A percentile compares a stretch with the other conserved stretches of the same genome.
phyloP scores from a whole-genome alignment of 106 monocot species.

The Cymbidium sinense region DNA sequence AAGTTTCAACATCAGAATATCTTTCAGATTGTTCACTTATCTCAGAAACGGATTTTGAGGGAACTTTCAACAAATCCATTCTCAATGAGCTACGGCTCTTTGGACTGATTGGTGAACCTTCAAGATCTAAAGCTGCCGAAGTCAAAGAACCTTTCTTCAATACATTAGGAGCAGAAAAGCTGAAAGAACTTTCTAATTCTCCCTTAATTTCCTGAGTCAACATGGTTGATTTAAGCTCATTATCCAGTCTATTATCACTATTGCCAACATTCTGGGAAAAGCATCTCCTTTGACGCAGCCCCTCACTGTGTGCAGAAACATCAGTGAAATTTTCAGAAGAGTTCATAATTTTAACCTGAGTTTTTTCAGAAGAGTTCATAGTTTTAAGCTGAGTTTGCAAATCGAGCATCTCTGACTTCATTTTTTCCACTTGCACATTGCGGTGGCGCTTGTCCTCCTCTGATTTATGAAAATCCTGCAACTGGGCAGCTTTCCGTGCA shows the following conservation, averaged over 20 bases:
- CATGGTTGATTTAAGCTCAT: slow-evolving; percentile 19
- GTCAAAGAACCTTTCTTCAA: slow-evolving; percentile 20
- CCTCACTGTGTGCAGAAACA: slow-evolving; percentile 35
- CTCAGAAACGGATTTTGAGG: slow-evolving; percentile 40
- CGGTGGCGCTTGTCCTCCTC: slow-evolving; percentile 73
- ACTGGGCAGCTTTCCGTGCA: slow-evolving; percentile 82
- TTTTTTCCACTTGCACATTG: slow-evolving; percentile 92
- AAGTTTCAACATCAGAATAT: slow-evolving; percentile 15
- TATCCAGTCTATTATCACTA: slow-evolving; percentile 3
- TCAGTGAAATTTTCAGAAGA: slow-evolving; percentile 23
- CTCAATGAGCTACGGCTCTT: slow-evolving; percentile 39
- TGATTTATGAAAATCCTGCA: slow-evolving; percentile 72
- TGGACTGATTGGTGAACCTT: slow-evolving; percentile 29
- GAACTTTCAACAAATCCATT: slow-evolving; percentile 36
- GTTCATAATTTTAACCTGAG: slow-evolving; percentile 60
- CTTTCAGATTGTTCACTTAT: slow-evolving; percentile 54
- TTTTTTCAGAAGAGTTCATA: slow-evolving; percentile 42
- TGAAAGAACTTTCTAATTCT: slow-evolving; percentile 29
- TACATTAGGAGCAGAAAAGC: slow-evolving; percentile 26
- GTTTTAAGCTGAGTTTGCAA: slow-evolving; percentile 71
- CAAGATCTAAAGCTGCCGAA: slow-evolving; percentile 23
- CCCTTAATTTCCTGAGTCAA: slow-evolving; percentile 11
- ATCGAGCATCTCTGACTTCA: slow-evolving; percentile 97
- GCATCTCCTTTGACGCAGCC: slow-evolving; percentile 44
- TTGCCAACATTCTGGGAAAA: slow-evolving; percentile 15